A percentile compares a stretch with the other conserved stretches of the same genome.
These are phyloP conservation scores for Teratosphaeria nubilosa DNA, from an alignment of 2,329 filamentous ascomycete genomes.

Conservation along the genomic window DNA sequence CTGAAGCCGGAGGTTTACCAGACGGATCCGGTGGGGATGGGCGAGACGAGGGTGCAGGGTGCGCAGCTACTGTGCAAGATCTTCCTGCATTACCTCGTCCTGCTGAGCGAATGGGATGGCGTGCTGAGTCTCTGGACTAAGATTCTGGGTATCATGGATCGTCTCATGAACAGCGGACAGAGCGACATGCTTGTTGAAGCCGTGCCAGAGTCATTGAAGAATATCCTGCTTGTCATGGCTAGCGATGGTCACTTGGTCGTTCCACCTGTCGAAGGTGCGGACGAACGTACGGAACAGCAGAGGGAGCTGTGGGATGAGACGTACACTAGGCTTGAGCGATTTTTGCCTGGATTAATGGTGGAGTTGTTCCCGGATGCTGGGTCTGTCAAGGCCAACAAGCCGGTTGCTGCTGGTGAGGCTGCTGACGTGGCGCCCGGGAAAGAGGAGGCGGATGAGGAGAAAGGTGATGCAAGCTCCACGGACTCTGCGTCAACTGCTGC, in stretches of 20 bases:
- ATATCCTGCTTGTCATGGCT: constrained; percentile 89
- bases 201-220: constrained; percentile 89
- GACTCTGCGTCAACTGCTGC: neutral
- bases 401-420: neutral
- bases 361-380: constrained; percentile 47
- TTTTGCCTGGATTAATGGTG: constrained; percentile 48
- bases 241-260: constrained; percentile 70
- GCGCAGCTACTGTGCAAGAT: constrained; percentile 89
- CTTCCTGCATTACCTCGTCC: constrained; percentile 83
- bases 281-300: constrained; percentile 34
- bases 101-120: constrained; percentile 74
- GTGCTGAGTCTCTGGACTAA: constrained; percentile 75
- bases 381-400: constrained; percentile 7
- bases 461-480: neutral
- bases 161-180: constrained; percentile 90
- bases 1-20: constrained; percentile 93
- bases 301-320: constrained; percentile 52
- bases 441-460: neutral
- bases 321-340: constrained; percentile 48
- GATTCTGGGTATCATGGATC: constrained; percentile 73
- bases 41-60: constrained; percentile 84
- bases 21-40: constrained; percentile 84
- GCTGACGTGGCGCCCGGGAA: neutral
- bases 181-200: constrained; percentile 72
- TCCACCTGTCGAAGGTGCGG: constrained; percentile 43